Base-by-base conservation (phyloP, 495 filamentous ascomycete genomes). In the Hypoxylon lienhwacheense region DNA sequence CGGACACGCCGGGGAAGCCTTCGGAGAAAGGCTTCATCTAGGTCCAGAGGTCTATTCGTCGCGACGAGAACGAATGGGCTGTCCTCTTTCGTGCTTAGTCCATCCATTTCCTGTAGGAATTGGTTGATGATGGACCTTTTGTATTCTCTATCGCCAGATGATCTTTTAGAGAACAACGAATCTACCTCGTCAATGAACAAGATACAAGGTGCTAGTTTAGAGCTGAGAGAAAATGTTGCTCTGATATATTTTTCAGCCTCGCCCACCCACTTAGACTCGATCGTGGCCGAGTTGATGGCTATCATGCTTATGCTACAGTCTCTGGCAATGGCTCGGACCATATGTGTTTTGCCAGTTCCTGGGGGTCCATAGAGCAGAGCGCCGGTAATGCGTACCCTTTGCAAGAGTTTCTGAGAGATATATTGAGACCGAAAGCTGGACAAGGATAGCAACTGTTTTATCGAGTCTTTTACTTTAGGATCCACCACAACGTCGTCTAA, bases 151-250 rank as follows among this genome's bases (percentile, higher is more conserved):
- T 55, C 55, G 1, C 33, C 33, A 0, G 15, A 1, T 12, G 7
- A 15, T 5, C 53, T 46, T 11, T 40, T 31, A 10, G 37, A 32
- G 28, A 65, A 65, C 10, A 66, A 19, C 7, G 55, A 19, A 19
- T 66, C 63, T 0, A 45, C 61, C 28, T 66, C 61, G 42, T 66
- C 63, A 22, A 66, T 65, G 46, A 66, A 66, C 16, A 66, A 22
- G 19, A 66, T 35, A 20, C 42, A 28, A 4, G 63, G 63, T 4
- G 35, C 25, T 5, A 66, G 12, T 40, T 51, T 65, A 7, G 43
- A 34, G 0, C 43, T 44, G 6, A 66, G 28, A 19, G 24, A 41
- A 33, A 65, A 66, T 6, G 59, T 31, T 2, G 28, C 61, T 28
- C 48, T 47, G 17, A 66, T 60, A 4, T 26, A 4, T 31, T 66